phyloP scores from a whole-genome alignment of 192 early-diverging fungal species.

The Umbelopsis isabellina region DNA sequence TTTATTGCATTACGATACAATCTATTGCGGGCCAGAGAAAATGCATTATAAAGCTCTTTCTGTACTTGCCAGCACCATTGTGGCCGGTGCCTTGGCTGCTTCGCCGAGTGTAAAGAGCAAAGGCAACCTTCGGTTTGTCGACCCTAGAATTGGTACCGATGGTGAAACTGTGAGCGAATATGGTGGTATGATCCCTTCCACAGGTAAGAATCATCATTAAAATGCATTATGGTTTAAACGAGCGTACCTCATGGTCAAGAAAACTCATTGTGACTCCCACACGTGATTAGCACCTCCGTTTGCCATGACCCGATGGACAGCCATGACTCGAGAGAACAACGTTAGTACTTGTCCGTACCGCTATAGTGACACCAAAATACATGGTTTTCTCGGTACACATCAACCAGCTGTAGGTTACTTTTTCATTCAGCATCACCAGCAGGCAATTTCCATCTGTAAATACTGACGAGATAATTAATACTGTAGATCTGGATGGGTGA shows the following conservation, averaged over 20 bases:
- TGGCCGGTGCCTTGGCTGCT: background rate
- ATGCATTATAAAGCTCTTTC: too few relatives aligned
- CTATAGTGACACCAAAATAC: background rate
- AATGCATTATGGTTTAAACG: background rate
- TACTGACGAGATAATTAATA: too few relatives aligned
- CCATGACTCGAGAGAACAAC: constrained; percentile 9
- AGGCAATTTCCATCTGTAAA: background rate
- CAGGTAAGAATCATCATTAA: background rate
- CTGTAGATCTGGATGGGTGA: constrained; percentile 17
- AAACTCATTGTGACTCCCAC: too few relatives aligned
- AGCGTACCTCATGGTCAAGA: background rate
- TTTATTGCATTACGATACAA: too few relatives aligned
- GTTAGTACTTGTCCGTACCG: constrained; percentile 8
- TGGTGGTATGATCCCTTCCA: constrained; percentile 14
- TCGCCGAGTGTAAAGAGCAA: background rate
- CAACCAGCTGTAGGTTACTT: background rate
- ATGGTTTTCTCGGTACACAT: constrained; percentile 14
- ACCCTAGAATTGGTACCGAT: constrained; percentile 6
- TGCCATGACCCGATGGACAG: constrained; percentile 14
- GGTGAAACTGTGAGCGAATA: background rate
- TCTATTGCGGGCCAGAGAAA: too few relatives aligned
- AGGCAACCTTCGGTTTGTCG: background rate
- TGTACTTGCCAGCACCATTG: too few relatives aligned
- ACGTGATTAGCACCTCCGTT: constrained; percentile 11
- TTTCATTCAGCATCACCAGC: background rate